phyloP scores from a whole-genome alignment of 2,329 filamentous ascomycete genomes.

The Chaetomium globosum region DNA sequence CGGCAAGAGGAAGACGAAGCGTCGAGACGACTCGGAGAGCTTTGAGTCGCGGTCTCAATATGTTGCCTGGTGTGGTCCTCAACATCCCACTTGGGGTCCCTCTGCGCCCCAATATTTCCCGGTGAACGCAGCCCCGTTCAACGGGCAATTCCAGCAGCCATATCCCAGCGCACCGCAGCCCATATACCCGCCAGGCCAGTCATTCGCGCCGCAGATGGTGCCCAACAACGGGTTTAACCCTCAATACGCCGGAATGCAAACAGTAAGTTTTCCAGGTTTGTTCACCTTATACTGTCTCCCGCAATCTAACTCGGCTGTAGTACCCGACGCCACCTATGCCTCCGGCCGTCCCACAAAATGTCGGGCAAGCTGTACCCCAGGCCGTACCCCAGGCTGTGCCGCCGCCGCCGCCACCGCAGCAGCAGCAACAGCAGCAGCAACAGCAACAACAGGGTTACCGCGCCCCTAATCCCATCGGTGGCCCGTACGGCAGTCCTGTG shows the following conservation, averaged over 20 bases:
- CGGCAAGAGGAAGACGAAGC: conserved; percentile 68
- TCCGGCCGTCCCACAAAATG: conserved; percentile 33
- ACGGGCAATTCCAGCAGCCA: conserved; percentile 50
- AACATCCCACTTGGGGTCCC: conserved; percentile 62
- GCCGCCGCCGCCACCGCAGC: conserved; percentile 31
- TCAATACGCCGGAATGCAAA: conserved; percentile 50
- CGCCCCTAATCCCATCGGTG: conserved; percentile 43
- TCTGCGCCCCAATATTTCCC: conserved; percentile 54
- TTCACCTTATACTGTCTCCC: background rate
- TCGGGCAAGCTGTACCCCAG: background rate
- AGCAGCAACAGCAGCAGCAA: conserved; percentile 23
- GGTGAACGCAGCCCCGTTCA: conserved; percentile 48
- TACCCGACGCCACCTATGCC: conserved; percentile 43
- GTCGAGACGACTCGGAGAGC: conserved; percentile 65
- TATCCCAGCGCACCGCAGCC: conserved; percentile 53
- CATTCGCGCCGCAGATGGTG: conserved; percentile 49
- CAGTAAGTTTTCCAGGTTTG: conserved; percentile 45
- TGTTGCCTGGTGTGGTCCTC: conserved; percentile 64
- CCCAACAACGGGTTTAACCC: conserved; percentile 47
- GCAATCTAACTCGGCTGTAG: conserved; percentile 35
- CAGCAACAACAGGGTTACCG: conserved; percentile 40
- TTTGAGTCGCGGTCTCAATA: conserved; percentile 71
- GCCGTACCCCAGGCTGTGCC: conserved; percentile 29
- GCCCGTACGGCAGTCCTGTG: conserved; percentile 43
- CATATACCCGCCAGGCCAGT: conserved; percentile 50